Conservation (phyloP, 345 rosid genomes). For the Populus ilicifolia region DNA sequence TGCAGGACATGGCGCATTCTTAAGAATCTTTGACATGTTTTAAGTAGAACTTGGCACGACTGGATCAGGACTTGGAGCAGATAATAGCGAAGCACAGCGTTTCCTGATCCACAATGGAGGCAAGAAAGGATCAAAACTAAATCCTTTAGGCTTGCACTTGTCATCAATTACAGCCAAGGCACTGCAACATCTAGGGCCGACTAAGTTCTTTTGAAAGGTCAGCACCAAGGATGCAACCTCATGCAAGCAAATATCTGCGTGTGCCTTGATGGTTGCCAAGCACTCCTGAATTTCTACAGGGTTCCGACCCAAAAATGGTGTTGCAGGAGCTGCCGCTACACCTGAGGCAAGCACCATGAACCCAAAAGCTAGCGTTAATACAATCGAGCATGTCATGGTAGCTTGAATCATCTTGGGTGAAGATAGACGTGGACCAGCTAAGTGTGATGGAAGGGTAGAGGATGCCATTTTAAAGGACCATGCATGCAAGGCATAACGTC, state of each 20-base stretch:
- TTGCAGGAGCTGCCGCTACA: background rate
- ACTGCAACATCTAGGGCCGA: background rate
- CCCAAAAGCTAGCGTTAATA: background rate
- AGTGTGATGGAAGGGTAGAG: background rate
- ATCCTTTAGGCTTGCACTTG: background rate
- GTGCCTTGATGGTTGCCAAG: background rate
- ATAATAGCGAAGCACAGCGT: background rate
- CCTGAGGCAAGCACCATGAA: background rate
- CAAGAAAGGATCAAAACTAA: background rate
- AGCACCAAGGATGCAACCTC: no score
- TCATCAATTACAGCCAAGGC: background rate
- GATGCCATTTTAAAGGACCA: background rate
- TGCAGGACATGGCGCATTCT: no score
- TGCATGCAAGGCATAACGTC: background rate
- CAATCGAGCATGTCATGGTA: no score
- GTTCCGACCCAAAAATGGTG: background rate
- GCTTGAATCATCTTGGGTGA: background rate
- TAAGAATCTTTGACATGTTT: background rate
- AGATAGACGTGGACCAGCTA: background rate
- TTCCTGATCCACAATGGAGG: background rate
- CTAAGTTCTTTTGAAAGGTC: no score
- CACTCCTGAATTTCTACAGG: background rate
- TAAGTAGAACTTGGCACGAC: background rate
- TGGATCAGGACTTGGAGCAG: background rate
- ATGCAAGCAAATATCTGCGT: background rate